These are phyloP conservation scores for Neurospora pannonica DNA, from an alignment of 495 filamentous ascomycete genomes.

Conservation along the genomic window DNA sequence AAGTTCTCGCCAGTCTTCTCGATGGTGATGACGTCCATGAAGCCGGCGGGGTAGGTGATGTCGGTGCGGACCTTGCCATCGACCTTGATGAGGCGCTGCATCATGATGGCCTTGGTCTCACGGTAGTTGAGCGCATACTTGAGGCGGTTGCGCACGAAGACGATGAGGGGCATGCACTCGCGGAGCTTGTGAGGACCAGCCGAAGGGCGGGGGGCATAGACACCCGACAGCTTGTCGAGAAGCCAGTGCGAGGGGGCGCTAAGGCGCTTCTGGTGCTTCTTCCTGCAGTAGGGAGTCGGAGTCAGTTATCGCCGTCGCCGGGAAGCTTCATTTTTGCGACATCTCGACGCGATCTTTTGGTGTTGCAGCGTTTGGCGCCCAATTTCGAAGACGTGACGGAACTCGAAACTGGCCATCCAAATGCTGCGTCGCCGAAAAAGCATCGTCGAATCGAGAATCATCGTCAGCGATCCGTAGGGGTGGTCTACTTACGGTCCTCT, in stretches of 20 bases:
- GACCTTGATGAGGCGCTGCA: conserved; percentile 99
- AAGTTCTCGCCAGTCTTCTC: conserved; percentile 99
- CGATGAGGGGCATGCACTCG: conserved; percentile 96
- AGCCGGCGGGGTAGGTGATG: conserved; percentile 91
- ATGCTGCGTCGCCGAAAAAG: neutral
- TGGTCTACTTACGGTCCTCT: conserved; percentile 40
- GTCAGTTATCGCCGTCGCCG: neutral
- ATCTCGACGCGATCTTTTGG: conserved; percentile 4
- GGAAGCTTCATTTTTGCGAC: neutral
- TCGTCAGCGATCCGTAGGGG: neutral
- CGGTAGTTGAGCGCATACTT: conserved; percentile 99
- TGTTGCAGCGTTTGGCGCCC: neutral
- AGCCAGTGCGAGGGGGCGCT: conserved; percentile 99
- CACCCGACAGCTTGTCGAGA: conserved; percentile 96
- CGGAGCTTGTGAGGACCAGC: conserved; percentile 98
- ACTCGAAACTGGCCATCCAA: neutral
- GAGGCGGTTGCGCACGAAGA: conserved; percentile 97
- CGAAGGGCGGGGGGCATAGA: conserved; percentile 92
- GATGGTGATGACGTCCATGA: conserved; percentile 98
- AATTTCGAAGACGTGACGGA: neutral
- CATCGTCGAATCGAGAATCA: neutral
- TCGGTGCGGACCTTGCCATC: conserved; percentile 99
- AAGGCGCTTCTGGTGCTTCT: conserved; percentile 99
- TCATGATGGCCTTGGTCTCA: conserved; percentile 94
- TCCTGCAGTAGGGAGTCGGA: conserved; percentile 42